These are phyloP conservation scores for Acacia confusa DNA, from an alignment of 306 rosid genomes.

Conservation along the genomic window DNA sequence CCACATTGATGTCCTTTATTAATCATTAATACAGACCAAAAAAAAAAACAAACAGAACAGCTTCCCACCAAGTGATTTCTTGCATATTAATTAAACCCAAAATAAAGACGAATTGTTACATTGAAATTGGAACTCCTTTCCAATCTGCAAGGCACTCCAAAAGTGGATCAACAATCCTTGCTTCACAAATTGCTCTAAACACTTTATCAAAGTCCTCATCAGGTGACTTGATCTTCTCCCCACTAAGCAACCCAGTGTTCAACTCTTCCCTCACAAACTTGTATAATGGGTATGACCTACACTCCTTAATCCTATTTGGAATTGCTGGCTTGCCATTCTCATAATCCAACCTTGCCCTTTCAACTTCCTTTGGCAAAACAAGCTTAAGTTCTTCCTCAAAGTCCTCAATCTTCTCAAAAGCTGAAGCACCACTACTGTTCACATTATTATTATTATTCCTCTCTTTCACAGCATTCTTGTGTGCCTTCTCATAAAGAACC, in stretches of 20 bases:
- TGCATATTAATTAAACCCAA: neutral
- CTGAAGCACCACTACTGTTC: neutral
- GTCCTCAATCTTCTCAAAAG: conserved; percentile 44
- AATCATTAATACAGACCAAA: too few relatives aligned
- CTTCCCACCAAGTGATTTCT: neutral
- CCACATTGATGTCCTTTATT: too few relatives aligned
- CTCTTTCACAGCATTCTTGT: conserved; percentile 26
- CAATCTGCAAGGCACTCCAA: conserved; percentile 45
- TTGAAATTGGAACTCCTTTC: conserved; percentile 37
- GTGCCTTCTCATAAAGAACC: conserved; percentile 46
- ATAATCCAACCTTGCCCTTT: conserved; percentile 40
- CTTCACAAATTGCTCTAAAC: conserved; percentile 47
- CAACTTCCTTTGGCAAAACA: conserved; percentile 45
- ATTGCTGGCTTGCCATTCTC: conserved; percentile 41
- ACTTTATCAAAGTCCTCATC: conserved; percentile 63
- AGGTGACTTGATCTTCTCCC: conserved; percentile 50
- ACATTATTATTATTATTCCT: conserved; percentile 25
- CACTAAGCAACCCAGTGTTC: conserved; percentile 38
- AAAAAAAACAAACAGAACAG: neutral
- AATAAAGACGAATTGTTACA: neutral
- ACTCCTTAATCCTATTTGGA: conserved; percentile 44
- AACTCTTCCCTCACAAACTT: conserved; percentile 53
- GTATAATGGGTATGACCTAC: conserved; percentile 58
- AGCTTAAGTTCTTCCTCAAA: conserved; percentile 42
- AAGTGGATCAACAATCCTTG: conserved; percentile 48